These are phyloP conservation scores for Fragaria ananassa DNA, from an alignment of 306 rosid genomes.

Conservation along the genomic window DNA sequence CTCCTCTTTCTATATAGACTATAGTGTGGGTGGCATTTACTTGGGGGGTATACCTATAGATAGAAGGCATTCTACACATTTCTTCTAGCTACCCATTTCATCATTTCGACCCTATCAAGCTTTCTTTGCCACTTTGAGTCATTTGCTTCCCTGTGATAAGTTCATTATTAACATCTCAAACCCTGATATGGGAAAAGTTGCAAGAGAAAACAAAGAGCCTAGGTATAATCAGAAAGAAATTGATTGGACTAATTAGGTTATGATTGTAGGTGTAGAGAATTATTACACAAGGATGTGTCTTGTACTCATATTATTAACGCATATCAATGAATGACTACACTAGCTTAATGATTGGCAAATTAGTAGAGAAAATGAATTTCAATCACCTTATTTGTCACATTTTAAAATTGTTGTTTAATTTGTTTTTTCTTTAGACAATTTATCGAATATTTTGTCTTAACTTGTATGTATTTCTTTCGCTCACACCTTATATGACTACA, in stretches of 20 bases:
- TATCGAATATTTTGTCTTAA: neutral
- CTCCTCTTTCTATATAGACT: neutral
- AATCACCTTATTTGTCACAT: fast-evolving
- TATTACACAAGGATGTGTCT: neutral
- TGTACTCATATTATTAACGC: neutral
- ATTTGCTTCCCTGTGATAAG: neutral
- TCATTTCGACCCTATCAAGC: neutral
- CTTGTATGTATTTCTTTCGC: neutral
- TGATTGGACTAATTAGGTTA: neutral
- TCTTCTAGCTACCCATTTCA: neutral
- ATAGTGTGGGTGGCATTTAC: neutral
- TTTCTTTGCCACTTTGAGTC: neutral
- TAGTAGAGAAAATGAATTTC: neutral
- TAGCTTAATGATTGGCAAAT: neutral
- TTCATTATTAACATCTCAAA: neutral
- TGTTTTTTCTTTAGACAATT: neutral
- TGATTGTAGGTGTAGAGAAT: neutral
- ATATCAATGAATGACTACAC: neutral
- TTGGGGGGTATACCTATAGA: neutral
- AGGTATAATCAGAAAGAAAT: neutral
- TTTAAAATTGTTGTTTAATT: fast-evolving
- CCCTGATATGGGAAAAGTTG: neutral
- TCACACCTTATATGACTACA: neutral
- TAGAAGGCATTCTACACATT: neutral
- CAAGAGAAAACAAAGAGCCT: neutral